Percentiles rank a stretch among this genome's conserved stretches.
Conservation (phyloP, 2,329 filamentous ascomycete species). For the Paracamarosporium sp. region DNA sequence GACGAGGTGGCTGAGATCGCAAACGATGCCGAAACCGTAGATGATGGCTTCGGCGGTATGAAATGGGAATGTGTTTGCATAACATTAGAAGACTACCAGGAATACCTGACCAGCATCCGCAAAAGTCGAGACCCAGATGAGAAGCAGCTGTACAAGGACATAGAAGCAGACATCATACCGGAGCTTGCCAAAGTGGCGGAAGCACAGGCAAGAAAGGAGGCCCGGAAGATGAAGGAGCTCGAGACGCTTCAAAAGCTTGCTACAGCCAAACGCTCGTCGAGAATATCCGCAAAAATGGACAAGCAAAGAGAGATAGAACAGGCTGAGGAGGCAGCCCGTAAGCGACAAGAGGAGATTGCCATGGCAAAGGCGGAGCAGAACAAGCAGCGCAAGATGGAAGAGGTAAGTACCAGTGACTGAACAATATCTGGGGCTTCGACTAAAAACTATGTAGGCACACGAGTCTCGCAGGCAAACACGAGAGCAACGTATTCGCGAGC, state of each 20-base stretch:
- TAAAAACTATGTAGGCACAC: conserved; percentile 64
- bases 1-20: conserved; percentile 45
- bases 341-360: conserved; percentile 67
- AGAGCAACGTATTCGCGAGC: conserved; percentile 84
- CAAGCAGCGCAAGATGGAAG: conserved; percentile 69
- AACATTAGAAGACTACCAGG: conserved; percentile 76
- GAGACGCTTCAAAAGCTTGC: conserved; percentile 84
- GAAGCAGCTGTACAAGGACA: conserved; percentile 73
- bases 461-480: conserved; percentile 82
- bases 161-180: conserved; percentile 81
- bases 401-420: conserved; percentile 48
- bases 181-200: conserved; percentile 80
- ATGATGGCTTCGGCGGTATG: conserved; percentile 75
- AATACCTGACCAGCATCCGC: conserved; percentile 73
- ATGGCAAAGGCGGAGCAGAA: conserved; percentile 67
- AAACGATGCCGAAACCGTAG: conserved; percentile 47
- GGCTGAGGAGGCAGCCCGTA: conserved; percentile 72
- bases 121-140: conserved; percentile 86
- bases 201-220: conserved; percentile 72
- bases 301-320: conserved; percentile 77
- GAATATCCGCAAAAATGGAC: conserved; percentile 82
- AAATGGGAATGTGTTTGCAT: conserved; percentile 93
- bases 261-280: conserved; percentile 91
- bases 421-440: conserved; percentile 5
- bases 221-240: conserved; percentile 80